Conservation (phyloP, 495 filamentous ascomycete genomes). For the Penicillium arizonense region DNA sequence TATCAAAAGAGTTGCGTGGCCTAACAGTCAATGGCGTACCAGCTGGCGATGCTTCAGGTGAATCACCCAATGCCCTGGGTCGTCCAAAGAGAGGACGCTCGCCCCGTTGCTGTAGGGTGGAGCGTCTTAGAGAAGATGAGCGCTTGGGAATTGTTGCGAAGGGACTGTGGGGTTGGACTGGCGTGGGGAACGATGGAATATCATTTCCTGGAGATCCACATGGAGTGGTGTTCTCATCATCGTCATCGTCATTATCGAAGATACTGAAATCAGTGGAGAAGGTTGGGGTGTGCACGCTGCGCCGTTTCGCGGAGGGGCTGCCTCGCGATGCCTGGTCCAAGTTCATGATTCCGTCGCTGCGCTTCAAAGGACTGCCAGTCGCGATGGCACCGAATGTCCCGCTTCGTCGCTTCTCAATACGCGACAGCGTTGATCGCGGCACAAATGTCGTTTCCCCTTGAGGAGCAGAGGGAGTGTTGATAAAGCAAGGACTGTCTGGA, state of each 20-base stretch:
- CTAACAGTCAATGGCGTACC: slow-evolving; percentile 47
- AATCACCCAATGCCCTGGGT: slow-evolving; percentile 37
- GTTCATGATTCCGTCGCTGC: slow-evolving; percentile 87
- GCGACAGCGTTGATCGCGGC: slow-evolving; percentile 45
- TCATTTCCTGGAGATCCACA: slow-evolving; percentile 28
- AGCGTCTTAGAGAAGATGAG: slow-evolving; percentile 74
- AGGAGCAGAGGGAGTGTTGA: slow-evolving; percentile 35
- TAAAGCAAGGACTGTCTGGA: slow-evolving; percentile 40
- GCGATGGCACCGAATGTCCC: slow-evolving; percentile 48
- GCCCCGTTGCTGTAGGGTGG: slow-evolving; percentile 80
- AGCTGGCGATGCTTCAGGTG: slow-evolving; percentile 26
- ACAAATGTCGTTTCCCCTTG: slow-evolving; percentile 40
- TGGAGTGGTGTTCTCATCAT: slow-evolving; percentile 9
- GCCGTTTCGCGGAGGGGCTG: slow-evolving; percentile 82
- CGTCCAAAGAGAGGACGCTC: slow-evolving; percentile 59
- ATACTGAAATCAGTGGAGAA: slow-evolving; percentile 65
- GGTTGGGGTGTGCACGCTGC: slow-evolving; percentile 71
- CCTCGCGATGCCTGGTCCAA: slow-evolving; percentile 73
- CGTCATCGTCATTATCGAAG: slow-evolving; percentile 52
- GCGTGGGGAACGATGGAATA: slow-evolving; percentile 19
- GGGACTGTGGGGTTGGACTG: slow-evolving; percentile 34
- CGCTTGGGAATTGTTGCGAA: slow-evolving; percentile 47
- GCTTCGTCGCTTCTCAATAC: slow-evolving; percentile 48
- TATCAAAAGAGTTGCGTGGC: slow-evolving; percentile 74
- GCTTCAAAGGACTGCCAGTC: slow-evolving; percentile 84